Evolutionary conservation across 2,329 filamentous ascomycete species (phyloP).

Genomic region (Microcyclospora pomicola): DNA sequence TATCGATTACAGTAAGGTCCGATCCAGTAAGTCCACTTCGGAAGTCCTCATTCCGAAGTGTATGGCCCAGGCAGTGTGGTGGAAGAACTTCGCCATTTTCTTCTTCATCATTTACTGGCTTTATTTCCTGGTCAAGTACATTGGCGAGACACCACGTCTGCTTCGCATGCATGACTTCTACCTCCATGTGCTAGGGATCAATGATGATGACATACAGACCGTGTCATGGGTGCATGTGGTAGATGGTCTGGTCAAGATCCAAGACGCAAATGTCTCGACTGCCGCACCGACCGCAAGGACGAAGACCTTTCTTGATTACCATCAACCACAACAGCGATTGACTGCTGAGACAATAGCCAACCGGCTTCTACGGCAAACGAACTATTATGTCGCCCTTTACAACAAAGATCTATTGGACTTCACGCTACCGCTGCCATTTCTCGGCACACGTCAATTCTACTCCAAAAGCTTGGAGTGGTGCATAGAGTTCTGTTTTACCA

Average conservation of each 20-base stretch:
- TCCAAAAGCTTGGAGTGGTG: slow-evolving; percentile 89
- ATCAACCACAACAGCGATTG: slow-evolving; percentile 55
- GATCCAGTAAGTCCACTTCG: slow-evolving; percentile 47
- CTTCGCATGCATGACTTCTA: slow-evolving; percentile 76
- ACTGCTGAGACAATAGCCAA: slow-evolving; percentile 97
- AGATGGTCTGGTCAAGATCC: slow-evolving; percentile 65
- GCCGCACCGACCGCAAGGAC: slow-evolving; percentile 46
- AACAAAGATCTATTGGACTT: slow-evolving; percentile 93
- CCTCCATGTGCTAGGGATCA: slow-evolving; percentile 65
- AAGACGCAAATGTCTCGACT: slow-evolving; percentile 82
- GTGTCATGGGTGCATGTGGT: slow-evolving; percentile 91
- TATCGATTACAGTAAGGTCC: slow-evolving; percentile 63
- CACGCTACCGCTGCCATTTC: slow-evolving; percentile 70
- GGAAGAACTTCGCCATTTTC: slow-evolving; percentile 71
- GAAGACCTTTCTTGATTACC: slow-evolving; percentile 47
- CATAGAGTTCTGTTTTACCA: slow-evolving; percentile 75
- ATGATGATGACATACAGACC: slow-evolving; percentile 77
- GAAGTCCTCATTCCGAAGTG: slow-evolving; percentile 60
- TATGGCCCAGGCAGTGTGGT: slow-evolving; percentile 55
- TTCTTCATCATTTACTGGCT: slow-evolving; percentile 76
- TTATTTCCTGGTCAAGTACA: slow-evolving; percentile 60
- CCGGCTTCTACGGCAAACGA: slow-evolving; percentile 87
- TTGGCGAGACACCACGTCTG: slow-evolving; percentile 60
- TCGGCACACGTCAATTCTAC: slow-evolving; percentile 67
- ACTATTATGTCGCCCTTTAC: slow-evolving; percentile 91